phyloP scores from a whole-genome alignment of 2,329 filamentous ascomycete species.

The Cercospora sp. region DNA sequence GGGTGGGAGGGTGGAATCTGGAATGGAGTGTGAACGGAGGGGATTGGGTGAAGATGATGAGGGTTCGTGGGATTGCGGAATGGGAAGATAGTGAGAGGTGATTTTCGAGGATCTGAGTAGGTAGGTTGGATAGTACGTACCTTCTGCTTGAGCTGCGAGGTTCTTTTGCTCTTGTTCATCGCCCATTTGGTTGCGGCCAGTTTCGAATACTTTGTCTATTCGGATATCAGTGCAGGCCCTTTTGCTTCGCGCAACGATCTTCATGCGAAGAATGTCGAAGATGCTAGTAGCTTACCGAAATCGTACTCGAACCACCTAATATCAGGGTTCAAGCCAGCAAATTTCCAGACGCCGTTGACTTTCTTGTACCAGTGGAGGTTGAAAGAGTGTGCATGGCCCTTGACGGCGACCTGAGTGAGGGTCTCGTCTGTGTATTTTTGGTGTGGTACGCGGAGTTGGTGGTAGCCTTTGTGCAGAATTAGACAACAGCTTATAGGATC shows the following conservation, averaged over 20 bases:
- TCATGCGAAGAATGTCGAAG: too few relatives aligned
- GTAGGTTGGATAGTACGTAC: slow-evolving; percentile 1
- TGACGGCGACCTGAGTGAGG: slow-evolving; percentile 50
- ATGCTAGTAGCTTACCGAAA: too few relatives aligned
- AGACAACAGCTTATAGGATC: slow-evolving; percentile 20
- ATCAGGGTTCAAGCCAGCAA: slow-evolving; percentile 56
- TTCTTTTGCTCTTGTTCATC: slow-evolving; percentile 31
- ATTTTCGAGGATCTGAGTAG: not conserved
- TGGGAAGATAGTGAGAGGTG: not conserved
- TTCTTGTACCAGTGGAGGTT: slow-evolving; percentile 58
- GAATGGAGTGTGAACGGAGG: not conserved
- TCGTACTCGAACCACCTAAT: slow-evolving; percentile 59
- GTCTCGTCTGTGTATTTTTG: slow-evolving; percentile 55
- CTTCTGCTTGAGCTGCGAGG: slow-evolving; percentile 17
- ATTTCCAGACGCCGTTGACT: slow-evolving; percentile 60
- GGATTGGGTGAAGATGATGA: not conserved
- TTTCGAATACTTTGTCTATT: slow-evolving; percentile 55
- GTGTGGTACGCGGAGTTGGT: slow-evolving; percentile 60
- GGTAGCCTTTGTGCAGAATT: slow-evolving; percentile 41
- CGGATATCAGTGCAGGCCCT: too few relatives aligned
- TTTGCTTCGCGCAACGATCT: too few relatives aligned
- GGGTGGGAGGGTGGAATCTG: not conserved
- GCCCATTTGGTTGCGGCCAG: slow-evolving; percentile 48
- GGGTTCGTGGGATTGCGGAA: too few relatives aligned
- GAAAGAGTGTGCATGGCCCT: slow-evolving; percentile 58